Evolutionary conservation across 805 yeast genomes (phyloP).

Genomic region (Ogataea thermomethanolica): DNA sequence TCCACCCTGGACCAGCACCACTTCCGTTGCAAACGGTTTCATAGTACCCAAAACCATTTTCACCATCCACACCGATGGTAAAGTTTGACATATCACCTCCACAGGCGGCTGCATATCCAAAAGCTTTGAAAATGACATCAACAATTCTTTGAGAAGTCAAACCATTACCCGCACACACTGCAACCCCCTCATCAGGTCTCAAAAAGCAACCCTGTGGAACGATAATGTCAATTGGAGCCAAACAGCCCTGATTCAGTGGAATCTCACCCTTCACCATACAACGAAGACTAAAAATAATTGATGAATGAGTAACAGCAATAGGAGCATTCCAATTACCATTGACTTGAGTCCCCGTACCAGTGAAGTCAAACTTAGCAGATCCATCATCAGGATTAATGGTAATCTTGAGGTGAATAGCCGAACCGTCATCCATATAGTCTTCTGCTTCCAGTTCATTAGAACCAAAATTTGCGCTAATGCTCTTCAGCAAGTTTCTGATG

Average conservation of each 20-base stretch:
- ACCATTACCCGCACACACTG: conserved; percentile 48
- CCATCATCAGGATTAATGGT: conserved; percentile 42
- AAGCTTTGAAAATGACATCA: conserved; percentile 50
- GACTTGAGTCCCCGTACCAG: conserved; percentile 78
- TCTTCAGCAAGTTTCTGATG: conserved; percentile 50
- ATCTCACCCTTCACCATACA: conserved; percentile 81
- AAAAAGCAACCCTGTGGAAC: conserved; percentile 30
- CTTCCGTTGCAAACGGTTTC: conserved; percentile 53
- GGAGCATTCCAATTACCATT: conserved; percentile 93
- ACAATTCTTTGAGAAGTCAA: conserved; percentile 53
- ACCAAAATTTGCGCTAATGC: conserved; percentile 39
- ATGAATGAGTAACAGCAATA: conserved; percentile 80
- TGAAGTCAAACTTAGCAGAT: conserved; percentile 73
- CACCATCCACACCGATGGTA: conserved; percentile 46
- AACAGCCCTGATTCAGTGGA: conserved; percentile 90
- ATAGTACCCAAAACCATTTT: conserved; percentile 46
- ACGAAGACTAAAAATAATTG: conserved; percentile 79
- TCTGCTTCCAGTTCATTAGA: conserved; percentile 42
- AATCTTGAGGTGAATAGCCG: conserved; percentile 54
- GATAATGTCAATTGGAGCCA: conserved; percentile 28
- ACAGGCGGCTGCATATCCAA: conserved; percentile 52
- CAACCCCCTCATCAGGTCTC: conserved; percentile 42
- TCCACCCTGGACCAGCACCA: conserved; percentile 47
- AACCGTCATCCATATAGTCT: conserved; percentile 81
- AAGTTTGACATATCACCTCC: conserved; percentile 55